Evolutionary conservation across 805 yeast species (phyloP), one percentile per base, ranked within the genome.

Genomic region (Suhomyces tanzawaensis): DNA sequence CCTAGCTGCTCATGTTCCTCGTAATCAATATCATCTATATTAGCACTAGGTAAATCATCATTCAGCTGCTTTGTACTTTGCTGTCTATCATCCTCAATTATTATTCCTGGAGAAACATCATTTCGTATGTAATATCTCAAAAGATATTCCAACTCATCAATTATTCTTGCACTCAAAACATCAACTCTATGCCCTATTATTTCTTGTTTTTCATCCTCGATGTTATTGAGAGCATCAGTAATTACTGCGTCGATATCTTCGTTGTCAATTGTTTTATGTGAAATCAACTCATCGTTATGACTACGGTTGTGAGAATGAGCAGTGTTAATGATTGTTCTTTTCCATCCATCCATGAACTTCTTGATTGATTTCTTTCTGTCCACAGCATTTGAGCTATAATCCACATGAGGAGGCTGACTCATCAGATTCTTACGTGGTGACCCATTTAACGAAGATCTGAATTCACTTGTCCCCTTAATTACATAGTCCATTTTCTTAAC

Each of bases 121-220:
- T 38, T 45, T 13, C 46, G 46, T 13, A 62, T 52, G 49, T 76
- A 79, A 48, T 69, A 66, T 8, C 77, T 52, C 4, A 78, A 65
- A 32, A 79, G 58, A 44, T 60, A 72, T 49, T 81, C 84, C 32
- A 82, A 73, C 53, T 85, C 90, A 47, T 79, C 83, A 19, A 82
- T 72, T 2, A 85, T 79, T 52, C 88, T 66, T 2, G 87, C 87
- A 56, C 87, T 79, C 40, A 85, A 58, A 7, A 81, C 63, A 57
- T 84, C 91, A 41, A 79, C 70, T 46, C 79, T 72, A 14, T 48
- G 46, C 9, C 61, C 66, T 24, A 59, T 51, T 11, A 47, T 33
- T 4, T 40, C 39, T 12, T 38, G 45, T n/a, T 37, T 29, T 17
- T 47, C 53, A 29, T 42, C 45, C 8, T n/a, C 33, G 24, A 32